Base-by-base conservation (phyloP, 306 rosid species). In the Cucurbita maxima region DNA sequence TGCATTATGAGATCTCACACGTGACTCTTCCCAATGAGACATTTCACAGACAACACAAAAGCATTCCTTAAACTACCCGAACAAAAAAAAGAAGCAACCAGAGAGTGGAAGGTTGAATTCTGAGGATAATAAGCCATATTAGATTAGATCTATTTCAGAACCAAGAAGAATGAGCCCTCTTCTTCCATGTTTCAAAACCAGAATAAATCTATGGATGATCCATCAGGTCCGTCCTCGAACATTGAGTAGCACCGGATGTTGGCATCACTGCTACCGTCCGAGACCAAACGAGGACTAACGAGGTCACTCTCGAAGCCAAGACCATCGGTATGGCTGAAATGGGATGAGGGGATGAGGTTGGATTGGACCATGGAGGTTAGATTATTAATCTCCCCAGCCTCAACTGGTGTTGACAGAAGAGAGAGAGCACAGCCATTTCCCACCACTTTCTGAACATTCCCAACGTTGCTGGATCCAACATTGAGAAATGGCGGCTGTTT, bases 321-420 rank as follows among this genome's bases (percentile, higher is more conserved):
- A 38, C 58, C 73, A 51, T 57, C 47, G 75, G 64, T 61, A 47
- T 61, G 45, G 71, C 77, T 57, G 50, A 30, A 10, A 75, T 69
- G 78, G 66, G 79, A 38, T 30, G 69, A 14, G 66, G 54, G 60
- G 71, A 60, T 50, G 30, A 74, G 62, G 75, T 77, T 81, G 77
- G 85, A 62, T 54, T 57, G 83, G 73, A 75, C 58, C 63, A 43
- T 73, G 79, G 75, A 76, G 76, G 78, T 79, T 67, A 79, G 60
- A 58, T 79, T 80, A 62, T 79, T 80, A 58, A 76, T 75, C 76
- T 83, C 86, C 72, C 74, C 59, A 15, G 52, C 47, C 45, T 51
- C 79, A 61, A 77, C 69, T 77, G 82, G 83, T 57, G 84, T 78
- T 86, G 90, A 86, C 88, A 86, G 90, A 86, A 84, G 90, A 86